phyloP scores from a whole-genome alignment of 164 flowering plant species.

The Dillenia turbinata region DNA sequence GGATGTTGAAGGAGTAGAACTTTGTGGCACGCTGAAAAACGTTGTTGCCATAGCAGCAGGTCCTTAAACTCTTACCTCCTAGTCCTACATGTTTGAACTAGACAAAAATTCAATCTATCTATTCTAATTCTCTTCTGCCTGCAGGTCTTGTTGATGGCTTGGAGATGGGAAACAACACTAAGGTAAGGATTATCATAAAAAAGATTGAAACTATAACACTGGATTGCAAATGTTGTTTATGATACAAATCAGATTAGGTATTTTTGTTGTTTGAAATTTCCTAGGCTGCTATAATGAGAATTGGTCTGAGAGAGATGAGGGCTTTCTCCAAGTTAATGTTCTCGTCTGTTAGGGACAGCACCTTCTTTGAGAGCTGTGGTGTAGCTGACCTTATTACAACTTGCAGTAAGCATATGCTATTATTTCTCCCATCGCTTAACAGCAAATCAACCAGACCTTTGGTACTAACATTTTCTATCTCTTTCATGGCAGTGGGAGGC shows the following conservation, averaged over 20 bases:
- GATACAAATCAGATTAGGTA: too few species aligned
- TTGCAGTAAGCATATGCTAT: conserved; percentile 47
- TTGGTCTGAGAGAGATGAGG: conserved; percentile 91
- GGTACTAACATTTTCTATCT: neutral
- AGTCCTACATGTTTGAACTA: neutral
- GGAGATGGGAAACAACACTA: conserved; percentile 96
- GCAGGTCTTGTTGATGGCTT: conserved; percentile 94
- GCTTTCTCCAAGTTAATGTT: conserved; percentile 85
- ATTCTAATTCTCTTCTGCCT: neutral
- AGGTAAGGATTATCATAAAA: conserved; percentile 32
- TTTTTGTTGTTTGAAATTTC: conserved; percentile 2
- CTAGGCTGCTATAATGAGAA: conserved; percentile 97
- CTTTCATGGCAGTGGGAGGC: conserved; percentile 76
- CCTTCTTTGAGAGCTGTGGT: conserved; percentile 98
- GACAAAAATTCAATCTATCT: too few species aligned
- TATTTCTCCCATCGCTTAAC: neutral
- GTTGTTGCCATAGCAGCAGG: conserved; percentile 97
- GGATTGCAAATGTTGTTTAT: too few species aligned
- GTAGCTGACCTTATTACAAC: conserved; percentile 96
- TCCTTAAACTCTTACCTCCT: conserved; percentile 14
- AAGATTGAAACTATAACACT: too few species aligned
- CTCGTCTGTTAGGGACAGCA: conserved; percentile 75
- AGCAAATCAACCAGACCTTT: too few species aligned
- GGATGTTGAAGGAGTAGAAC: conserved; percentile 95
- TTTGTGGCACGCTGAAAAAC: conserved; percentile 94